Base-by-base conservation (phyloP, 345 rosid species). In the Kernera saxatilis region DNA sequence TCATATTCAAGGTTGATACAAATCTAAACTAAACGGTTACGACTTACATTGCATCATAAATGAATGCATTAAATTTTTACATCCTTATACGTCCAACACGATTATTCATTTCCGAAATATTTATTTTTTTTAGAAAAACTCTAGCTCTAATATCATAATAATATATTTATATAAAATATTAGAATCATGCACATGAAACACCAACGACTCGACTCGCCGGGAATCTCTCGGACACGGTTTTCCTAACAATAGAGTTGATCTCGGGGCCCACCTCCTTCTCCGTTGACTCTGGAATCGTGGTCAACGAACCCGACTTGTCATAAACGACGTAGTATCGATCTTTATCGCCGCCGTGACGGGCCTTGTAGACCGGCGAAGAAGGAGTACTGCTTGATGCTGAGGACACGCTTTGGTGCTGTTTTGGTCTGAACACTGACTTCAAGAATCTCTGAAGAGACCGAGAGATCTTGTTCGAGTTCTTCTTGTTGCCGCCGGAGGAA, bases 271-370 rank as follows among this genome's bases (percentile, higher is more conserved):
- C 54, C 26, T 61, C 86, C 21, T 81, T 80, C 39, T 64, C 69
- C 22, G 68, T 64, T 53, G 83, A 80, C 91, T 90, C 98, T 43
- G 92, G 97, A 22, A 93, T 93, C 19, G 97, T 93, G 7, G 97
- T 83, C 12, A 93, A 87, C 49, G 88, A 82, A 1, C 90, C 89
- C 0, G 91, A 67, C 71, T 85, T 93, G 55, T 90, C 97, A 27
- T 82, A 87, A 45, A 84, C 77, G 29, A 82, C 79, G 73, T 59
- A 79, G 81, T 74, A 72, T 18, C 69, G 35, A 29, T 73, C 66
- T 83, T 84, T 72, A 15, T 66, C 77, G 12, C 66, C 60, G 23
- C 17, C 65, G 17, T 30, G 73, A 40, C 77, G 64, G 0, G 77
- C 70, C 49, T 62, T 79, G 62, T 26, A 71, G 32, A 1, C 46